Base-by-base conservation (phyloP, 106 monocot genomes). In the Dendrobium chrysotoxum region DNA sequence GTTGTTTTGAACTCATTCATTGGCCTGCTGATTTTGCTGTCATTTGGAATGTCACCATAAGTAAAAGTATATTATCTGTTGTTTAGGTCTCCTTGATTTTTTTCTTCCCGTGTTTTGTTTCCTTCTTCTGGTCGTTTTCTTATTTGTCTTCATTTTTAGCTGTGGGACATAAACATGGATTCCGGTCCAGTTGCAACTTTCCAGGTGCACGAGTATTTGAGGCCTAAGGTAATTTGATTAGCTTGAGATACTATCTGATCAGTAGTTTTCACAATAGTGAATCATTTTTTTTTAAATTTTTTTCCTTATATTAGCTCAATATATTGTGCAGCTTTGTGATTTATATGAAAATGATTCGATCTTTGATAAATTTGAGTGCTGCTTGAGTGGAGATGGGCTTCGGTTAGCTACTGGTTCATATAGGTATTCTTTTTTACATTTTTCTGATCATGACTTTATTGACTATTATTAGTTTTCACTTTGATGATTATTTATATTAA, bases 281-380 rank as follows among this genome's bases (percentile, higher is more conserved):
- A 44, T 67, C 20, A 26, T 23, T 21, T 9, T 3, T 38, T 5
- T 35, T 18, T 15, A 21, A 35, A 1, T 47, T 12, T 57, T 13
- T 38, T 84, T 23, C 23, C 82, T 75, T 9, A 35, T 78, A 17
- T 78, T 7, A 31, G 28, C 16, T 18, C 47, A 20, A 8, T 28
- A 50, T 64, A 25, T 31, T 44, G 11, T 73, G 42, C 82, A 96
- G 93, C 86, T 96, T 55, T 93, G 91, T 81, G 93, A 96, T 86
- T 77, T 95, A 66, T 95, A 95, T 76, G 95, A 95, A 83, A 95
- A 89, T 75, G 92, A 95, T 30, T 95, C 96, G 28, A 93, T 96
- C 67, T 96, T 96, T 86, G 93, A 96, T 83, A 96, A 96, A 82
- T 96, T 96, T 78, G 96, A 96, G 54, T 96, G 96, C 80, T 96